Conservation (phyloP, 2,329 filamentous ascomycete species). For the Aspergillus alliaceus region DNA sequence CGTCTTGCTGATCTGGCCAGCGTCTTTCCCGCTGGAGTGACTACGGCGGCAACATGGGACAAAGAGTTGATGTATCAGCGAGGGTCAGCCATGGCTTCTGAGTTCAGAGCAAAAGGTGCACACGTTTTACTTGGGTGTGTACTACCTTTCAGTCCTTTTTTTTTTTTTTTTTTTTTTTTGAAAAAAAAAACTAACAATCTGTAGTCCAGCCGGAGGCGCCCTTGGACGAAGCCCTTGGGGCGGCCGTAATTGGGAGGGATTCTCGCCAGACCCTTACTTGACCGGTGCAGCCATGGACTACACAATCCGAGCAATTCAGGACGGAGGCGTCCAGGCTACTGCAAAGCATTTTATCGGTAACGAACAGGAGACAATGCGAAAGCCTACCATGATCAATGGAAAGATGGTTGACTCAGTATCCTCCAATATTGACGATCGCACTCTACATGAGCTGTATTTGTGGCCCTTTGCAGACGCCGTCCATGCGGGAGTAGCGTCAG, state of each 20-base stretch:
- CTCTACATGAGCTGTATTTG: conserved; percentile 63
- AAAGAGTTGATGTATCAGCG: conserved; percentile 51
- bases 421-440: conserved; percentile 63
- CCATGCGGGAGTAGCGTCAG: conserved; percentile 53
- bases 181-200: conserved; percentile 5
- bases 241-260: conserved; percentile 45
- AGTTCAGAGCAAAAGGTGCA: conserved; percentile 54
- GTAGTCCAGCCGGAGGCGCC: conserved; percentile 38
- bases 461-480: conserved; percentile 65
- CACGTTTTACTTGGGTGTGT: conserved; percentile 40
- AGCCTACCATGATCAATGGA: conserved; percentile 28
- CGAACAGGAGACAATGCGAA: conserved; percentile 53
- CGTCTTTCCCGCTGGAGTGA: conserved; percentile 39
- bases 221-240: conserved; percentile 21
- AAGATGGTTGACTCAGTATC: conserved; percentile 50
- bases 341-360: conserved; percentile 55
- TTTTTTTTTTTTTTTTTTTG: no score
- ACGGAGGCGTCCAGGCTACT: conserved; percentile 35
- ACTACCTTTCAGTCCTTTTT: not conserved
- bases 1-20: conserved; percentile 33
- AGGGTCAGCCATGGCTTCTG: conserved; percentile 53
- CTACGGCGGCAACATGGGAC: conserved; percentile 50
- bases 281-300: conserved; percentile 36
- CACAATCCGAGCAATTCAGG: conserved; percentile 41
- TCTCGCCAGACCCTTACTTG: conserved; percentile 38